Percentiles rank a stretch among this genome's conserved stretches.
phyloP scores from a whole-genome alignment of 768 basidiomycete species.

The Mrakia blollopis region DNA sequence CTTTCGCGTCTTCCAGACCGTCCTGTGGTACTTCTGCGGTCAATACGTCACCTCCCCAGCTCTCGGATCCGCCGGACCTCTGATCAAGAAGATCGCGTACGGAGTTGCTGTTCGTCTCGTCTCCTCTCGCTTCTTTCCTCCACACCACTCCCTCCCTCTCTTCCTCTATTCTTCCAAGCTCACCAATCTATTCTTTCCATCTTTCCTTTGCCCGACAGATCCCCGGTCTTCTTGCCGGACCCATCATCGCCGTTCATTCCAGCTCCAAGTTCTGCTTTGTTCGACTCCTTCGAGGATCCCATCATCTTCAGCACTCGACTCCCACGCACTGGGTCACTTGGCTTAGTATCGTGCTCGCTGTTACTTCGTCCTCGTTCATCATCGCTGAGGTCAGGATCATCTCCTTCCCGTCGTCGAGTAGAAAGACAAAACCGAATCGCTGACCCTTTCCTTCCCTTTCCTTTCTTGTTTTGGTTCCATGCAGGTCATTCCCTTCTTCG shows the following conservation, averaged over 20 bases:
- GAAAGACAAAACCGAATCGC: neutral
- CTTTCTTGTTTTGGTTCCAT: no score
- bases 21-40: conserved; percentile 24
- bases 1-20: neutral
- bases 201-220: neutral
- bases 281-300: conserved; percentile 33
- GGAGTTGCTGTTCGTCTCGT: conserved; percentile 14
- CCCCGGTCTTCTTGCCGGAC: conserved; percentile 35
- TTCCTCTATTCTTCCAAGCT: no score
- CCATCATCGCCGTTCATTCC: conserved; percentile 30
- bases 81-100: conserved; percentile 38
- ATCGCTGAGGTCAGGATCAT: conserved; percentile 30
- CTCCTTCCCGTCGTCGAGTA: neutral
- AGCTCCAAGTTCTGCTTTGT: conserved; percentile 38
- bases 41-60: conserved; percentile 39
- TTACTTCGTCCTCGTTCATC: conserved; percentile 34
- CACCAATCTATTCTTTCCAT: no score
- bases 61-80: conserved; percentile 39
- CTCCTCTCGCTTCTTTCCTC: neutral
- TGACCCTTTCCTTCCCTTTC: neutral
- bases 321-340: conserved; percentile 35
- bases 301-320: conserved; percentile 34
- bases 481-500: conserved; percentile 35
- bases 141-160: neutral
- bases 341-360: conserved; percentile 19